Evolutionary conservation across 257 asterid genomes (phyloP).

Genomic region (Primulina tabacum): DNA sequence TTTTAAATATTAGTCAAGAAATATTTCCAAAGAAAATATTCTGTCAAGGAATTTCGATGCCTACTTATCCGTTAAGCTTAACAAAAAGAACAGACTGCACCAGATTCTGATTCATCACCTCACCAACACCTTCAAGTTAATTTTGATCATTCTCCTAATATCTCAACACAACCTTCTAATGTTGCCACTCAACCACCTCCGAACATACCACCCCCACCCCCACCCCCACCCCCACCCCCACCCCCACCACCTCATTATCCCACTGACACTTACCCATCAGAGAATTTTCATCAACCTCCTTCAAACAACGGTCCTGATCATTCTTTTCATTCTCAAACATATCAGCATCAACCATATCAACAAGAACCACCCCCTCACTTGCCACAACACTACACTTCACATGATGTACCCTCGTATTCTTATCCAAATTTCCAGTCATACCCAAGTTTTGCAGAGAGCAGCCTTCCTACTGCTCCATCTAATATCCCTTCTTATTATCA

Average conservation of each 20-base stretch:
- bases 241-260: slow-evolving; percentile 34
- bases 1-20: too few species aligned
- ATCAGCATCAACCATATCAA: slow-evolving; percentile 50
- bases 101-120: slow-evolving; percentile 35
- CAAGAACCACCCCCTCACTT: slow-evolving; percentile 42
- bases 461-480: slow-evolving; percentile 69
- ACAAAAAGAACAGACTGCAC: too few species aligned
- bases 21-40: too few species aligned
- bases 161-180: slow-evolving; percentile 42
- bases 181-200: slow-evolving; percentile 30
- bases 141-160: slow-evolving; percentile 37
- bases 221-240: slow-evolving; percentile 30
- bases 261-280: slow-evolving; percentile 27
- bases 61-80: too few species aligned
- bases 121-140: slow-evolving; percentile 35
- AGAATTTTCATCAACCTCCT: slow-evolving; percentile 44
- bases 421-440: slow-evolving; percentile 78
- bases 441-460: slow-evolving; percentile 70
- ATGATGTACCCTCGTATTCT: slow-evolving; percentile 40
- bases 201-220: slow-evolving; percentile 31
- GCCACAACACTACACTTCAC: slow-evolving; percentile 56
- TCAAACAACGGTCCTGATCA: slow-evolving; percentile 41
- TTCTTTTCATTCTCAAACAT: slow-evolving; percentile 43
- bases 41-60: too few species aligned
- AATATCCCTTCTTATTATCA: slow-evolving; percentile 64